These are phyloP conservation scores for Heterobasidion occidentale DNA, from an alignment of 1,284 basidiomycete genomes.

Conservation along the genomic window DNA sequence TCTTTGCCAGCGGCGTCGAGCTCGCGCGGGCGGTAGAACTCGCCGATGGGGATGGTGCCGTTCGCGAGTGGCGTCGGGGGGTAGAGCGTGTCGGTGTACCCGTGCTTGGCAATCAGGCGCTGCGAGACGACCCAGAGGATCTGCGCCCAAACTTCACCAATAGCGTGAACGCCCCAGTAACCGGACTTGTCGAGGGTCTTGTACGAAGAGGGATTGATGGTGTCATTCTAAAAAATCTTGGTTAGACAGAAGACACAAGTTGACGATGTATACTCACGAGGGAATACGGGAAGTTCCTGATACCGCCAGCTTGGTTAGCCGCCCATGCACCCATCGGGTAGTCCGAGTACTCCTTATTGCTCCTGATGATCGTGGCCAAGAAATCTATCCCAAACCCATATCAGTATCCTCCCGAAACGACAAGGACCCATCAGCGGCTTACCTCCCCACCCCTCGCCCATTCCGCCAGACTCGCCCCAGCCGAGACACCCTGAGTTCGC, in stretches of 20 bases:
- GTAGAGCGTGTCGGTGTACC: conserved; percentile 73
- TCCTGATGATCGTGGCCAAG: conserved; percentile 79
- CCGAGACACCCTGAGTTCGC: conserved; percentile 89
- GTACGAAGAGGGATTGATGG: conserved; percentile 87
- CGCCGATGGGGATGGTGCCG: conserved; percentile 53
- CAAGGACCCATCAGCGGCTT: conserved; percentile 15
- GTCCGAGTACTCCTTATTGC: conserved; percentile 63
- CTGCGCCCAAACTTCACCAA: conserved; percentile 95
- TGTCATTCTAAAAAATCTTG: conserved; percentile 39
- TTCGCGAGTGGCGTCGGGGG: conserved; percentile 62
- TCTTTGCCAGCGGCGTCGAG: conserved; percentile 26
- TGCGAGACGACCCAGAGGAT: conserved; percentile 84
- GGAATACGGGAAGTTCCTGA: conserved; percentile 86
- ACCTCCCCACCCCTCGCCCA: conserved; percentile 94
- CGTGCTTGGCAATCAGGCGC: conserved; percentile 73
- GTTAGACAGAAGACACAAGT: neutral
- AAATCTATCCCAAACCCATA: conserved; percentile 44
- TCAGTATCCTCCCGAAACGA: neutral
- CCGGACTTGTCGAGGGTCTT: conserved; percentile 93
- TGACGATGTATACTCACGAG: conserved; percentile 30
- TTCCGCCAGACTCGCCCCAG: conserved; percentile 93
- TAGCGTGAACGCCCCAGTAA: conserved; percentile 88
- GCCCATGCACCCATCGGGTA: conserved; percentile 95
- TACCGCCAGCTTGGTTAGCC: conserved; percentile 69
- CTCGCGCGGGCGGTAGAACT: conserved; percentile 64